These are phyloP conservation scores for Ammopiptanthus mongolicus DNA, from an alignment of 306 rosid species.

Conservation along the genomic window DNA sequence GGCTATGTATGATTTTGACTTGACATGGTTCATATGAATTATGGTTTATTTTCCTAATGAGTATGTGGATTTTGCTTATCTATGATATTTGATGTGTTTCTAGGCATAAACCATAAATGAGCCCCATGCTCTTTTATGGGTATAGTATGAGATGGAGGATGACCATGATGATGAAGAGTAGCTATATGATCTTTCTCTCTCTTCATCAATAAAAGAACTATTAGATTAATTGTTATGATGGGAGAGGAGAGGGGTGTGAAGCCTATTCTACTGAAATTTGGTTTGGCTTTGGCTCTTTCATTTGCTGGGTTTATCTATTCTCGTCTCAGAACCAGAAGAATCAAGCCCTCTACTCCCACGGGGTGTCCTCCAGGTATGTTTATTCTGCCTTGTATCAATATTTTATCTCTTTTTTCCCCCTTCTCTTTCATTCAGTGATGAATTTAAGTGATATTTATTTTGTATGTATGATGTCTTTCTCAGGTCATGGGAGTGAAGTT, in stretches of 20 bases:
- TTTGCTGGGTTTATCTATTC: constrained; percentile 68
- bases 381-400: not conserved
- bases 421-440: not conserved
- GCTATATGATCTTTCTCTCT: not conserved
- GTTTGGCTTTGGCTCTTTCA: constrained; percentile 67
- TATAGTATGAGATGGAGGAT: constrained; percentile 37
- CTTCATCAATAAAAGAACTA: constrained; percentile 7
- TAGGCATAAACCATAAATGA: constrained; percentile 6
- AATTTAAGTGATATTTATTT: not conserved
- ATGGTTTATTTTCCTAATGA: not conserved
- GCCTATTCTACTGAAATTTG: constrained; percentile 58
- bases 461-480: not conserved
- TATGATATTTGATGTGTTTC: not conserved
- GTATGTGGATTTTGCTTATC: not conserved
- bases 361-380: constrained; percentile 45
- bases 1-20: not conserved
- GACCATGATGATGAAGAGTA: constrained; percentile 55
- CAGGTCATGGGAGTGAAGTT: constrained; percentile 40
- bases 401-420: not conserved
- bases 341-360: constrained; percentile 29
- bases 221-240: constrained; percentile 12
- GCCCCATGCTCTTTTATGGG: constrained; percentile 13
- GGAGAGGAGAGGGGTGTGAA: constrained; percentile 44
- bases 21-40: not conserved
- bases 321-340: constrained; percentile 42